Base-by-base conservation (phyloP, 2,329 filamentous ascomycete genomes). In the Fusarium sororula region DNA sequence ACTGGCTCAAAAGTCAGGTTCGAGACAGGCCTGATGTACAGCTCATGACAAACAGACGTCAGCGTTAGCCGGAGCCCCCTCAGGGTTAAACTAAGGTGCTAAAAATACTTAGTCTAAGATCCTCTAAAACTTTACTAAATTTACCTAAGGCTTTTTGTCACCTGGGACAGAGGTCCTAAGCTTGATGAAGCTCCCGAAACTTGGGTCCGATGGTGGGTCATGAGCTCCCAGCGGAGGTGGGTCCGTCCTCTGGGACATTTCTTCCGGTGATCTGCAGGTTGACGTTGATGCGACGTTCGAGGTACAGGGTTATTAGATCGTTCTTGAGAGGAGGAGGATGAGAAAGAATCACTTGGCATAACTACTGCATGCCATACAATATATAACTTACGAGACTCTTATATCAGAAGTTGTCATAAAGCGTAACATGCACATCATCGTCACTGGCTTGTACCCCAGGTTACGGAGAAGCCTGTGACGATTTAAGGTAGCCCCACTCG, bases 131-230 rank as follows among this genome's bases (percentile, higher is more conserved):
- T 35, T 35, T 35, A 15, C 32, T 35, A 35, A 15, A 15, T 35
- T 35, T 35, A 32, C 30, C 30, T 32, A 32, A 35, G 32, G 32
- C 32, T 35, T 35, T 35, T 35, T 35, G 32, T 35, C 32, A 35
- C 32, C 32, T 35, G 14, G 14, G 32, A 35, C 7, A 35, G 32
- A 35, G 32, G 32, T 35, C 32, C 32, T 8, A 35, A 35, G 13
- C 32, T 35, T 35, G 54, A 57, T 58, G 58, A 30, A 53, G 44
- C 28, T 75, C 24, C 72, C 60, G 50, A 60, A 30, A 64, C 55
- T 42, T 75, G 54, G 65, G 72, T 57, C 69, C 65, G 72, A 53
- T 63, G 57, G 65, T 75, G 72, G 72, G 72, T 72, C 72, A 74
- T 51, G 53, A 69, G 68, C 38, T 63, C 48, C 58, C 63, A 56